A percentile compares a stretch with the other conserved stretches of the same genome.
Conservation (phyloP, 768 basidiomycete genomes). For the Dendrothele bispora region DNA sequence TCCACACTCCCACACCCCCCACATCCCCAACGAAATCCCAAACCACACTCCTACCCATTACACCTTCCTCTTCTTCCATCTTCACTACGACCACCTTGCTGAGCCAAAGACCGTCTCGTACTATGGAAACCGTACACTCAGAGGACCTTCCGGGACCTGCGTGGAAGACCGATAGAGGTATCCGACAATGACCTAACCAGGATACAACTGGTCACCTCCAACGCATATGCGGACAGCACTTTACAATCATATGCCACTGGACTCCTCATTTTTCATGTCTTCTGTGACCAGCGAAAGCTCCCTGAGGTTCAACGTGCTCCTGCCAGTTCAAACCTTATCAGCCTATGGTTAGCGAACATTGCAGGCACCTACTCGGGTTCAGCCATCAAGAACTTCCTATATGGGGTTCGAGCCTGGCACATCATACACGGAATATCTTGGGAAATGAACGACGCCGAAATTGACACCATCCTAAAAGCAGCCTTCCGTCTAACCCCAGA, state of each 20-base stretch:
- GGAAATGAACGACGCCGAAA: constrained; percentile 20
- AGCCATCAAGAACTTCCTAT: constrained; percentile 36
- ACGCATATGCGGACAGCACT: constrained; percentile 30
- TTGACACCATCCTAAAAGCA: constrained; percentile 27
- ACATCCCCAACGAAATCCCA: neutral
- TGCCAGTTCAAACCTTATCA: constrained; percentile 18
- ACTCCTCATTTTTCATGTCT: constrained; percentile 36
- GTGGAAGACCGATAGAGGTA: constrained; percentile 2
- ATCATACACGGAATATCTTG: constrained; percentile 36
- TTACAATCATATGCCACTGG: constrained; percentile 35
- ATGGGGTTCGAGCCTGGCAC: constrained; percentile 45
- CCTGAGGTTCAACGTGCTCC: constrained; percentile 32
- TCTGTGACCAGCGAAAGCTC: constrained; percentile 31
- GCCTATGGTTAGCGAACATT: constrained; percentile 24
- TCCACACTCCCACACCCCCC: neutral
- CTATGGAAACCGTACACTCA: constrained; percentile 22
- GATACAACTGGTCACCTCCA: constrained; percentile 21
- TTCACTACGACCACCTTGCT: constrained; percentile 22
- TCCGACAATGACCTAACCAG: constrained; percentile 19
- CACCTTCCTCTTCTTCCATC: constrained; percentile 18
- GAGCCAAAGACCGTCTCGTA: constrained; percentile 22
- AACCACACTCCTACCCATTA: constrained; percentile 9
- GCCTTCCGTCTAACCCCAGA: constrained; percentile 28
- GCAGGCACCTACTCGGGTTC: constrained; percentile 30
- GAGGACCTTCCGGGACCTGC: neutral